Evolutionary conservation across 2,329 filamentous ascomycete genomes (phyloP).

Genomic region (Calonectria henricotiae): DNA sequence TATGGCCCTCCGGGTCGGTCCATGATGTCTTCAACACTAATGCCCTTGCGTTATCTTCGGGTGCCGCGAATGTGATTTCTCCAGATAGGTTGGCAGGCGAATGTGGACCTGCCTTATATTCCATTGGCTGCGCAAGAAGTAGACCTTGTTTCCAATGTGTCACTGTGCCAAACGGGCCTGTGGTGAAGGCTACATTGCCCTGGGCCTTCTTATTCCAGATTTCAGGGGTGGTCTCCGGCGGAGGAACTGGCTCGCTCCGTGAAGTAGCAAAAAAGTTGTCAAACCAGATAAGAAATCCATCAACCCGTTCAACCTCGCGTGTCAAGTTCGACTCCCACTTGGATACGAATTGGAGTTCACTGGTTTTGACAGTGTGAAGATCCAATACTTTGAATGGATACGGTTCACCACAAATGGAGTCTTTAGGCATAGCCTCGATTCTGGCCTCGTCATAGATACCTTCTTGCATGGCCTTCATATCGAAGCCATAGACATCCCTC

Average conservation of each 20-base stretch:
- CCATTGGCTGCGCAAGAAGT: conserved; percentile 77
- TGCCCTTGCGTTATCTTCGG: conserved; percentile 79
- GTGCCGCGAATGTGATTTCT: conserved; percentile 79
- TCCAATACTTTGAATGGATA: conserved; percentile 83
- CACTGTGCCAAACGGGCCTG: conserved; percentile 81
- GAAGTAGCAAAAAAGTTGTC: conserved; percentile 90
- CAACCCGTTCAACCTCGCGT: conserved; percentile 78
- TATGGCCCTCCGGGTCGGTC: conserved; percentile 64
- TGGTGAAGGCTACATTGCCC: conserved; percentile 88
- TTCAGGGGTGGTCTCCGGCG: conserved; percentile 71
- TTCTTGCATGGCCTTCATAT: conserved; percentile 92
- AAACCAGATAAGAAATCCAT: conserved; percentile 94
- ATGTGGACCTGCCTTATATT: conserved; percentile 64
- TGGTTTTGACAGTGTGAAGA: conserved; percentile 79
- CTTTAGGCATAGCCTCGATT: conserved; percentile 79
- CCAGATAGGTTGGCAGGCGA: conserved; percentile 76
- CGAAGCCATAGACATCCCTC: conserved; percentile 94
- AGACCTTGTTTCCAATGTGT: conserved; percentile 96
- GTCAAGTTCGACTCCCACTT: conserved; percentile 76
- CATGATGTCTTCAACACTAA: conserved; percentile 78
- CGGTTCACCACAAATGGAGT: conserved; percentile 73
- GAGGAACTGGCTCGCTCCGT: conserved; percentile 66
- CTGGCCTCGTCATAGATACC: conserved; percentile 88
- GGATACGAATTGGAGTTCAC: conserved; percentile 84
- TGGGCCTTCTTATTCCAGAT: conserved; percentile 73